A percentile compares a stretch with the other conserved stretches of the same genome.
Evolutionary conservation across 345 rosid species (phyloP).

Genomic region (Pistacia atlantica): DNA sequence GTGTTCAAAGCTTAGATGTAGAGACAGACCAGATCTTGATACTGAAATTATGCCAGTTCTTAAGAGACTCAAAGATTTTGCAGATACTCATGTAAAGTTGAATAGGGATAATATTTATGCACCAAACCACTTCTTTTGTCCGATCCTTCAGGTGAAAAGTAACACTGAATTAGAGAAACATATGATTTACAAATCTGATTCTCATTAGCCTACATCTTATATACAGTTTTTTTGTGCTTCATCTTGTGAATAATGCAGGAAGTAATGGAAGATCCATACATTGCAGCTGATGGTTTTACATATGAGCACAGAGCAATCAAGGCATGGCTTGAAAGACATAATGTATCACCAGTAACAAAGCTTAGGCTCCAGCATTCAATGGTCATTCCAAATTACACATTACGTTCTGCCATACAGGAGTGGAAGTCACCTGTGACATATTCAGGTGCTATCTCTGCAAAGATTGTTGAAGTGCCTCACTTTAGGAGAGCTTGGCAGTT

Average conservation of each 20-base stretch:
- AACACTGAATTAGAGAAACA: not conserved
- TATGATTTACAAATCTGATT: not conserved
- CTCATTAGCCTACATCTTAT: not conserved
- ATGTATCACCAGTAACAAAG: slow-evolving; percentile 79
- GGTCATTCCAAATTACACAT: slow-evolving; percentile 63
- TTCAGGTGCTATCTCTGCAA: not conserved
- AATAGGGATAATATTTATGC: slow-evolving; percentile 44
- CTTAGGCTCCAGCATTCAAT: slow-evolving; percentile 45
- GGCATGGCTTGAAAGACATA: slow-evolving; percentile 69
- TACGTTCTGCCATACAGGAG: slow-evolving; percentile 71
- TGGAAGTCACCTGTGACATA: slow-evolving; percentile 61
- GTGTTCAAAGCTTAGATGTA: slow-evolving; percentile 78
- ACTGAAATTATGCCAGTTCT: slow-evolving; percentile 75
- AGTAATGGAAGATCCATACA: slow-evolving; percentile 85
- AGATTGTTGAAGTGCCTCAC: not conserved
- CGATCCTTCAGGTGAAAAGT: slow-evolving; percentile 71
- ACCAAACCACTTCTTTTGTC: slow-evolving; percentile 76
- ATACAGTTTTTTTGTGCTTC: not conserved
- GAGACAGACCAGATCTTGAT: slow-evolving; percentile 90
- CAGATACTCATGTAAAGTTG: slow-evolving; percentile 50
- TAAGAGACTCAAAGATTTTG: slow-evolving; percentile 58
- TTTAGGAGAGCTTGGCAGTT: not conserved
- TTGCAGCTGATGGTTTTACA: slow-evolving; percentile 87
- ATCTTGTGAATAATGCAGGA: slow-evolving; percentile 48
- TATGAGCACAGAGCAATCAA: slow-evolving; percentile 76